These are phyloP conservation scores for Xylaria hypoxylon DNA, from an alignment of 2,329 filamentous ascomycete genomes.

Conservation along the genomic window DNA sequence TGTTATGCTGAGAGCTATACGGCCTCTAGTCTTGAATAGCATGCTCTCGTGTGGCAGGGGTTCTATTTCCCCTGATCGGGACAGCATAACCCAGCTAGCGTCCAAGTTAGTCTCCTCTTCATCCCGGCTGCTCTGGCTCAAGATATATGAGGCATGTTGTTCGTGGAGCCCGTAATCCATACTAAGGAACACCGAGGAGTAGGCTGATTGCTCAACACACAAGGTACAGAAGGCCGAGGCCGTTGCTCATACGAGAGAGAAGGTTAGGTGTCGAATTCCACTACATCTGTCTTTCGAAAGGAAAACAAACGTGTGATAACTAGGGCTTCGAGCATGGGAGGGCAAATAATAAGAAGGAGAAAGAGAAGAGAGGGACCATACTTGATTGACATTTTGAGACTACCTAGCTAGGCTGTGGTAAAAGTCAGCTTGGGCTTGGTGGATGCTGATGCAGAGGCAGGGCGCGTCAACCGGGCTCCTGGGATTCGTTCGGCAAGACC, in stretches of 20 bases:
- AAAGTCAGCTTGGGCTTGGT: conserved; percentile 42
- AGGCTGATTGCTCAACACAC: conserved; percentile 36
- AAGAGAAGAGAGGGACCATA: conserved; percentile 48
- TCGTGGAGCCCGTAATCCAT: conserved; percentile 57
- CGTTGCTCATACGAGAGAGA: conserved; percentile 37
- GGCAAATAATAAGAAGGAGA: conserved; percentile 32
- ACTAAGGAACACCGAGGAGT: conserved; percentile 35
- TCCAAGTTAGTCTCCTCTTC: conserved; percentile 65
- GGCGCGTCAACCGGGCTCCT: conserved; percentile 50
- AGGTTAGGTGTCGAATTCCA: conserved; percentile 35
- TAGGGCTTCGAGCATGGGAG: conserved; percentile 14
- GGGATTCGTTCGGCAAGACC: conserved; percentile 53
- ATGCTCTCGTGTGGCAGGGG: conserved; percentile 86
- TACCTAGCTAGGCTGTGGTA: conserved; percentile 47
- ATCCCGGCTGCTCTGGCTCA: conserved; percentile 55
- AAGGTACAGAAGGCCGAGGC: conserved; percentile 34
- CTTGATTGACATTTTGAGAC: conserved; percentile 57
- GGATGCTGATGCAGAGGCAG: conserved; percentile 42
- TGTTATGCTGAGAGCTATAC: conserved; percentile 81
- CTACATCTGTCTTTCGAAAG: conserved; percentile 42
- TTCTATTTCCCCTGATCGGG: conserved; percentile 78
- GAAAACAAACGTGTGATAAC: conserved; percentile 20
- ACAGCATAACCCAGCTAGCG: conserved; percentile 90
- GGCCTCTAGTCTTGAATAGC: conserved; percentile 81
- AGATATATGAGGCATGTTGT: conserved; percentile 58